Evolutionary conservation across 129 eudicot species (phyloP), one percentile per base, ranked within the genome.

Genomic region (Escallonia herrerae): DNA sequence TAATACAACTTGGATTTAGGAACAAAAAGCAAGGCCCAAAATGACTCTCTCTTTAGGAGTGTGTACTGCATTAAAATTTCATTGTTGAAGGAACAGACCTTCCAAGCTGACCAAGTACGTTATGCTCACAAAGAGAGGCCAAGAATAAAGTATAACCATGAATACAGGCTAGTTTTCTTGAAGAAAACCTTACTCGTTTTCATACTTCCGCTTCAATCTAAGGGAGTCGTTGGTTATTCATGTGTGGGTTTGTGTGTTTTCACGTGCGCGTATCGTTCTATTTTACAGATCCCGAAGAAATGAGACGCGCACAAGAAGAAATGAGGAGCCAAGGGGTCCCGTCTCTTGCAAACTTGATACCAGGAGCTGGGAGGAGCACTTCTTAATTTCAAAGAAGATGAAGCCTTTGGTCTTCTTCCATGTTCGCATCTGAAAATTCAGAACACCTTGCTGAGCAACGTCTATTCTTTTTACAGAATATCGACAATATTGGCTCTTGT

Each of bases 251-350:
- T 22, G 33, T 22, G 33, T 22, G 33, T 22, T 22, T 22, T 22
- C 33, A 22, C 33, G 33, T 22, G 33, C 33, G 33, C 1, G 33
- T 22, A 22, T 22, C 33, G 33, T 22, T 70, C 12, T 33, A 14
- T 12, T 33, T 53, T 62, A 51, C 85, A 89, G 99, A 94, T 72
- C 80, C 99, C 1, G 99, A 94, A 73, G 99, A 94, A 76, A 82
- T 89, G 63, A 83, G 73, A 58, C 82, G 83, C 60, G 96, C 99
- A 33, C 99, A 89, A 74, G 99, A 94, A 80, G 95, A 89, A 70
- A 89, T 86, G 97, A 87, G 96, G 75, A 85, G 42, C 84, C 99
- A 94, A 86, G 99, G 96, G 41, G 89, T 83, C 59, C 97, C 98
- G 40, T 85, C 96, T 44, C 73, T 91, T 71, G 85, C 99, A 13